phyloP scores from a whole-genome alignment of 768 basidiomycete species.

The Royoungia palumana region DNA sequence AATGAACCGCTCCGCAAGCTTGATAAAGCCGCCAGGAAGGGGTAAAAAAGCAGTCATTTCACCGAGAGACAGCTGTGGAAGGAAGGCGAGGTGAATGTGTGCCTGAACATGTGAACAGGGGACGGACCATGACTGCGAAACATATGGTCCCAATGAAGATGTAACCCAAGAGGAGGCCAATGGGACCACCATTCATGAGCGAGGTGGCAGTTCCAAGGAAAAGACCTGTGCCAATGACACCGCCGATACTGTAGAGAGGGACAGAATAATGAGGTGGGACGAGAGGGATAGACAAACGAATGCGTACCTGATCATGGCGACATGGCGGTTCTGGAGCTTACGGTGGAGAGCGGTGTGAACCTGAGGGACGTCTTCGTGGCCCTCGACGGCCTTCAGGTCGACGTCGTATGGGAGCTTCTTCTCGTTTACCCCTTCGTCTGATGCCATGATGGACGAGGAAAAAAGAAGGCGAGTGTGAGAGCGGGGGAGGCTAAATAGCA shows the following conservation, averaged over 20 bases:
- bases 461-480: background rate
- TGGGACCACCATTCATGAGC: conserved; percentile 41
- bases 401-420: background rate
- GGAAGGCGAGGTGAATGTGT: background rate
- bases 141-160: conserved; percentile 36
- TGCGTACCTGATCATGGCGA: conserved; percentile 35
- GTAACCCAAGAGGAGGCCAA: conserved; percentile 47
- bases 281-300: too few species aligned
- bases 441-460: conserved; percentile 8
- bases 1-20: conserved; percentile 46
- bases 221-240: conserved; percentile 43
- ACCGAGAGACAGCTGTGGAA: conserved; percentile 34
- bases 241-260: conserved; percentile 22
- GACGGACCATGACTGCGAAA: conserved; percentile 36
- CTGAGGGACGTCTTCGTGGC: background rate
- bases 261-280: too few species aligned
- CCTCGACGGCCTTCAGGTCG: conserved; percentile 11
- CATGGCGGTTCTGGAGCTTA: conserved; percentile 33
- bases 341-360: conserved; percentile 20
- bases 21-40: conserved; percentile 45
- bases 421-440: background rate
- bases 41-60: conserved; percentile 48
- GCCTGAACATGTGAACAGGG: background rate
- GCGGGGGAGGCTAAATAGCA: background rate
- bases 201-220: conserved; percentile 35